Evolutionary conservation across 495 filamentous ascomycete genomes (phyloP).

Genomic region (Hyaloscypha finlandica): DNA sequence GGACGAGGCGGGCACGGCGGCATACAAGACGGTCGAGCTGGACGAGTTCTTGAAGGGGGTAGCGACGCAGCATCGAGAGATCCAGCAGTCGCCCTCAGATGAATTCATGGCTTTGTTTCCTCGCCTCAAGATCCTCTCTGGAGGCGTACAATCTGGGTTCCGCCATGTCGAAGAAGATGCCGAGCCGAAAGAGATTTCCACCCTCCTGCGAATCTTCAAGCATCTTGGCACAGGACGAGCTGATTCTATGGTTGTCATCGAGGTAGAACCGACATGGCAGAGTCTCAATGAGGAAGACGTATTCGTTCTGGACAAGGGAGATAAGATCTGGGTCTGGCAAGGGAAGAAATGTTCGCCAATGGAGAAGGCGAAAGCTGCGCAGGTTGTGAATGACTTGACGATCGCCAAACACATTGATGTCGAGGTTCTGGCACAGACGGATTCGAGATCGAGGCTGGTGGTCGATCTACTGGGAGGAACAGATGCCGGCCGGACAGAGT

Average conservation of each 20-base stretch:
- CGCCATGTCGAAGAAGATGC: constrained; percentile 53
- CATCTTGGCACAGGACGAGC: constrained; percentile 38
- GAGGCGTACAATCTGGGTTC: constrained; percentile 63
- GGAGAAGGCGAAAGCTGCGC: constrained; percentile 65
- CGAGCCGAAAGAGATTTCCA: constrained; percentile 42
- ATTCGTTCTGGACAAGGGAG: constrained; percentile 58
- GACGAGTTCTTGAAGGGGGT: constrained; percentile 62
- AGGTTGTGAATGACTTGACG: constrained; percentile 63
- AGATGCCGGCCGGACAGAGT: constrained; percentile 31
- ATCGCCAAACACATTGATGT: constrained; percentile 61
- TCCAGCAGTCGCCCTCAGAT: constrained; percentile 55
- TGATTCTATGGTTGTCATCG: constrained; percentile 53
- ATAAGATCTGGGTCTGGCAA: constrained; percentile 69
- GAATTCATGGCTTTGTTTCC: constrained; percentile 60
- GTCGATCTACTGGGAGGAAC: constrained; percentile 57
- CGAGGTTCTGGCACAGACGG: constrained; percentile 59
- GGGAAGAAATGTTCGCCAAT: constrained; percentile 62
- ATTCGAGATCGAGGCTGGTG: constrained; percentile 52
- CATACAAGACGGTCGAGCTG: constrained; percentile 67
- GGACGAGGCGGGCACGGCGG: constrained; percentile 64
- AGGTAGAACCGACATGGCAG: constrained; percentile 61
- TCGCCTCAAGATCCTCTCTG: constrained; percentile 51
- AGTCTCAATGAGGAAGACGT: constrained; percentile 63
- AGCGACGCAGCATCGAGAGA: constrained; percentile 61
- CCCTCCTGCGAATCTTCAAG: constrained; percentile 60